Base-by-base conservation (phyloP, 2,329 filamentous ascomycete species). In the Apiospora hydei region DNA sequence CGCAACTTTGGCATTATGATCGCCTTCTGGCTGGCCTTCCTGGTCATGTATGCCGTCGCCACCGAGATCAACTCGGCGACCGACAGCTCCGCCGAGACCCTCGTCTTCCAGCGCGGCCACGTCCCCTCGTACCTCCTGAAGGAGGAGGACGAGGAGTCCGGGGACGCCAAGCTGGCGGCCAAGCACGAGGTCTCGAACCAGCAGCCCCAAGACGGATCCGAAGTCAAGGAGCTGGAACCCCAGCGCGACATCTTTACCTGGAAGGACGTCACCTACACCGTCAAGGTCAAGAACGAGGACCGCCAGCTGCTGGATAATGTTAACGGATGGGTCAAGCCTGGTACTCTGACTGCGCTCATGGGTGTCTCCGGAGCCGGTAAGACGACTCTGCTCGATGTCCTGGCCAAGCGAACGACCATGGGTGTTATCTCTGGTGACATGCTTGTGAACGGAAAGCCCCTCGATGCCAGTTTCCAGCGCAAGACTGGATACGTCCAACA, bases 291-390 rank as follows among this genome's bases (percentile, higher is more conserved):
- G 82, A 87, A 86, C 1, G 89, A 94, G 74, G 83, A 86, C 0
- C 89, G 94, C n/a, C 88, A 92, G 24, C 80, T 98, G 73, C 83
- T 98, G 70, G 91, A 97, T 75, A 85, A 95, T 71, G 93, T 97
- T 1, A 90, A 93, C 76, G 95, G 95, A 7, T 97, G 94, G 93
- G 94, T 98, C 71, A 95, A 95, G 80, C 95, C 95, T 0, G 95
- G 95, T 43, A 97, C 93, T 1, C 83, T 97, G 46, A 97, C 94
- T 3, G 94, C 94, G 1, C 85, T 97, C 0, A 93, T 93, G 91
- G 87, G 91, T 81, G 90, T 91, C 13, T 90, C 88, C 64, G 91
- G 92, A 77, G 92, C 92, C 44, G 92, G 92, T 71, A 94, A 94
- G 79, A 94, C 92, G 0, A 93, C 92, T 2, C 85, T 94, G 47